phyloP scores from a whole-genome alignment of 2,329 filamentous ascomycete species.

The Scedosporium apiospermum region DNA sequence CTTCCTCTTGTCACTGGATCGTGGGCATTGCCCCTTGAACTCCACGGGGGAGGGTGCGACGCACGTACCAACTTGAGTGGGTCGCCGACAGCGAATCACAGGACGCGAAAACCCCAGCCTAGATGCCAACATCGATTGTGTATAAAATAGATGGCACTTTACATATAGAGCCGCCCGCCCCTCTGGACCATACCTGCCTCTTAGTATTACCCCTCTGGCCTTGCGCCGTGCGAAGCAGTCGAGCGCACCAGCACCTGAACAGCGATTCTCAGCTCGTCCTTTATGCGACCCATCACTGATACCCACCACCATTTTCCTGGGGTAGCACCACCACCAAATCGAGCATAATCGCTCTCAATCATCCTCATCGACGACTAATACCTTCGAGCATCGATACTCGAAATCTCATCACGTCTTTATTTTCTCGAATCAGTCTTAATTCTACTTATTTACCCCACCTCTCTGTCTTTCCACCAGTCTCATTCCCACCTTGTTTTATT shows the following conservation, averaged over 20 bases:
- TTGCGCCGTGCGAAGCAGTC: neutral
- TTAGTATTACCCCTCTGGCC: slow-evolving; percentile 5
- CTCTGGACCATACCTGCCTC: slow-evolving; percentile 17
- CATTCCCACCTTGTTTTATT: neutral
- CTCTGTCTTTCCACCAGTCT: neutral
- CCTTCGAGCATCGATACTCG: neutral
- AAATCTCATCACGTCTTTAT: neutral
- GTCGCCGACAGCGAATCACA: slow-evolving; percentile 3
- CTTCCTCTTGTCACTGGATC: neutral
- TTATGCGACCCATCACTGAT: slow-evolving; percentile 6
- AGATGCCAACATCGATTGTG: slow-evolving; percentile 18
- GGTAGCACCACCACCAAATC: neutral
- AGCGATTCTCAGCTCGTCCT: slow-evolving; percentile 3
- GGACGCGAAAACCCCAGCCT: neutral
- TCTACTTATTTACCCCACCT: neutral
- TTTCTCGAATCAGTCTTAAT: neutral
- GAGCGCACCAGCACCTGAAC: neutral
- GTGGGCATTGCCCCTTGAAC: neutral
- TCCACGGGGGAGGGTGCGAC: neutral
- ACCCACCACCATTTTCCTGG: slow-evolving; percentile 8
- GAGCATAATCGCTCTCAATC: neutral
- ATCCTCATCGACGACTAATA: neutral
- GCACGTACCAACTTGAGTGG: slow-evolving; percentile 4
- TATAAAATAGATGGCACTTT: slow-evolving; percentile 35
- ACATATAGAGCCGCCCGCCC: slow-evolving; percentile 35